Evolutionary conservation across 2,329 filamentous ascomycete genomes (phyloP).

Genomic region (Cadophora malorum): DNA sequence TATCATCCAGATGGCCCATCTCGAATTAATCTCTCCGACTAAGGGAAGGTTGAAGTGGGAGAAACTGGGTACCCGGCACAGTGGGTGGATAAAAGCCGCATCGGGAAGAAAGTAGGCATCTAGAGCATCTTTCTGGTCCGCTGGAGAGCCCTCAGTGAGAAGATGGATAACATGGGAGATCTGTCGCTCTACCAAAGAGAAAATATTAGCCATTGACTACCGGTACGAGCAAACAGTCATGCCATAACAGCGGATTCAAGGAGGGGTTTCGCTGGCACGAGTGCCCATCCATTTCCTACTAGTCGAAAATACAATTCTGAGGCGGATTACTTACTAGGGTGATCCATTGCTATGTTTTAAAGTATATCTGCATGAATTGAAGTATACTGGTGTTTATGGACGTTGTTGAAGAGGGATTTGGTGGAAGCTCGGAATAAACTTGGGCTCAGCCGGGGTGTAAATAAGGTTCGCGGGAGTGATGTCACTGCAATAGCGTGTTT

Average conservation of each 20-base stretch:
- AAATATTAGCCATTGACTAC: background rate
- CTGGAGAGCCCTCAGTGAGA: constrained; percentile 70
- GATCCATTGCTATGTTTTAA: constrained; percentile 46
- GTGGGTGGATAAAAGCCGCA: constrained; percentile 79
- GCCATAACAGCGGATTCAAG: too few relatives aligned
- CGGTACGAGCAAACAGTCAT: too few relatives aligned
- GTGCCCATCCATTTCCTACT: constrained; percentile 25
- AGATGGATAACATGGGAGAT: constrained; percentile 70
- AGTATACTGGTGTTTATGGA: background rate
- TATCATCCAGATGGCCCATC: constrained; percentile 70
- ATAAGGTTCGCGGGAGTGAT: constrained; percentile 16
- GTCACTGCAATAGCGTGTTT: constrained; percentile 3
- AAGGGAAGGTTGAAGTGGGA: constrained; percentile 50
- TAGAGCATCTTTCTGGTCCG: constrained; percentile 69
- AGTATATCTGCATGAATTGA: background rate
- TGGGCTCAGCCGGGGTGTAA: background rate
- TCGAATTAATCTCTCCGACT: constrained; percentile 60
- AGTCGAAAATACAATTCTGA: background rate
- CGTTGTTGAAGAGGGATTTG: too few relatives aligned
- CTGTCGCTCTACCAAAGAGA: constrained; percentile 54
- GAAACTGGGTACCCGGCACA: constrained; percentile 72
- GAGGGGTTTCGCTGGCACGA: background rate
- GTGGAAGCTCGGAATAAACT: background rate
- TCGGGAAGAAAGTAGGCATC: constrained; percentile 75
- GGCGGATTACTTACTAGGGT: constrained; percentile 49